Evolutionary conservation across 352 stramenopile genomes (phyloP), one percentile per base, ranked within the genome.

Genomic region (Globisporangium iwayamae): DNA sequence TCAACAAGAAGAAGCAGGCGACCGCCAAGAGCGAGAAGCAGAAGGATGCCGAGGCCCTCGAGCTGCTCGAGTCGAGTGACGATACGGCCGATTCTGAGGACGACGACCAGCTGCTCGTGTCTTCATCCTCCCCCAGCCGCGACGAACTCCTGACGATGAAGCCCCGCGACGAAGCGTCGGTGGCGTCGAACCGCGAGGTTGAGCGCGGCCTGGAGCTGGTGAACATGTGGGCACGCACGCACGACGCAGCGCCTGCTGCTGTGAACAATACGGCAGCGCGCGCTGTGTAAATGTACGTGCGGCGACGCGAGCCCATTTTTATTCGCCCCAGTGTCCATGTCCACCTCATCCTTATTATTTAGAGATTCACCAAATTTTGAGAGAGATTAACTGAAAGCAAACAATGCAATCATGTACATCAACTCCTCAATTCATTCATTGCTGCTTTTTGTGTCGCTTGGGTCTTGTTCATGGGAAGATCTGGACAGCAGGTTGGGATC

Each of bases 11-110:
- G 32, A 34, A 65, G 5, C 65, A 45, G 3, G 28, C 52, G 25
- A 63, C 32, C 13, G 22, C 11, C 38, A 67, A 73, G 66, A 53
- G 50, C 9, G 51, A 63, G n/a, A 61, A 65, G 46, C 45, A 66
- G 9, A 60, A 79, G 25, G 77, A 84, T 22, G 55, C 79, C 2
- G 77, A 83, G 20, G 77, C 82, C 20, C 71, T 82, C 46, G 71
- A 83, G 52, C 65, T 91, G 6, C 56, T 90, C 16, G 80, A 90
- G 57, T 79, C 72, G 46, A 89, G 80, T 34, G 79, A 89, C 46
- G 79, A 88, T 54, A 89, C 83, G 6, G 73, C 69, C 1, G 79
- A 90, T 53, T 89, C 81, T 10, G 79, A 86, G 10, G 79, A 90
- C 28, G 74, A 90, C 10, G 60, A 70, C 20, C 22, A 70, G 25